Conservation (phyloP, 139 green algal genomes). For the Chlorella sp. region DNA sequence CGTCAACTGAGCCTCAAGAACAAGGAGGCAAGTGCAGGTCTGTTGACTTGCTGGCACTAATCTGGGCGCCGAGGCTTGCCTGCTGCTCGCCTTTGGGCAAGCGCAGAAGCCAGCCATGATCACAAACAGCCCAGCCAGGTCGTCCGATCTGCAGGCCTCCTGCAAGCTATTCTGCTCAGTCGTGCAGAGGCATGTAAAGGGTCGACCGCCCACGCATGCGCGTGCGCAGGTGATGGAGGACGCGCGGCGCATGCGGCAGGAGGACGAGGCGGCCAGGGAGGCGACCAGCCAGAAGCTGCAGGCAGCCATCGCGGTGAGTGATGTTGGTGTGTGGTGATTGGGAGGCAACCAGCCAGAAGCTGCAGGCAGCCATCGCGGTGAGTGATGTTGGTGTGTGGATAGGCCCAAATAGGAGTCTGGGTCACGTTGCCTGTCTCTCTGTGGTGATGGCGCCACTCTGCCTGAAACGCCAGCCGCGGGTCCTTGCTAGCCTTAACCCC, state of each 20-base stretch:
- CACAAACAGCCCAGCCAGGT: too few relatives aligned
- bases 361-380: background rate
- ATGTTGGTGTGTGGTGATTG: background rate
- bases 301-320: background rate
- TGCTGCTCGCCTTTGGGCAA: too few relatives aligned
- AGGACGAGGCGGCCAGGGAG: background rate
- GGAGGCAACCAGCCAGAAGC: background rate
- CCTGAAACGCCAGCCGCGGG: too few relatives aligned
- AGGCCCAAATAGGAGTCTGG: background rate
- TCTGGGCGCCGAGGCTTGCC: too few relatives aligned
- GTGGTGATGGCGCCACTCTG: background rate
- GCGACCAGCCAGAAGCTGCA: background rate
- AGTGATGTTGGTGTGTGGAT: background rate
- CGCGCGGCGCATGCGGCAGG: constrained; percentile 19
- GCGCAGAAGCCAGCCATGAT: too few relatives aligned
- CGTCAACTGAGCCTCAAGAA: constrained; percentile 36
- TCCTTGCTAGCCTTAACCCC: too few relatives aligned
- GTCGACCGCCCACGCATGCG: too few relatives aligned
- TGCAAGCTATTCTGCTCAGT: too few relatives aligned
- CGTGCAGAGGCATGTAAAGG: background rate
- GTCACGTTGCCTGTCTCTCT: background rate
- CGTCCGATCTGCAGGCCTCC: too few relatives aligned
- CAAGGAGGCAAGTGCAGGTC: constrained; percentile 7
- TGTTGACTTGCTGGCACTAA: too few relatives aligned
- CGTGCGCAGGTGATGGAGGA: constrained; percentile 17